Percentiles rank a stretch among this genome's conserved stretches.
These are phyloP conservation scores for Trametes maxima DNA, from an alignment of 768 basidiomycete species.

Conservation along the genomic window DNA sequence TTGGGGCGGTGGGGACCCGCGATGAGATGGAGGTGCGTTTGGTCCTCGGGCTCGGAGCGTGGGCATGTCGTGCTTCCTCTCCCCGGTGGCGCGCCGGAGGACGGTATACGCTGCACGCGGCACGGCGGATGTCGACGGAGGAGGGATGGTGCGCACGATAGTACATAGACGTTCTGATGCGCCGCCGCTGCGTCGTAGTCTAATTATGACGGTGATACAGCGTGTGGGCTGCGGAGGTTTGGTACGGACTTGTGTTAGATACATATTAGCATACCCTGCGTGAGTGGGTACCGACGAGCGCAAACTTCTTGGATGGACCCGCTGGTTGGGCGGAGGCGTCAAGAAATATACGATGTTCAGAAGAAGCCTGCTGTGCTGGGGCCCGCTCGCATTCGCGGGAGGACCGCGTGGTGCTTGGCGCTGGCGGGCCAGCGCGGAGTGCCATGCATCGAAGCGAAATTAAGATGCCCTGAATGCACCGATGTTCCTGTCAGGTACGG, in stretches of 20 bases:
- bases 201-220: background rate
- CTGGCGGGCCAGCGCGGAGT: no score
- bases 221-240: background rate
- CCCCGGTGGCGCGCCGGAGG: background rate
- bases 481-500: no score
- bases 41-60: background rate
- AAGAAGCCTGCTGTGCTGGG: background rate
- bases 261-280: background rate
- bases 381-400: background rate
- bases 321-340: background rate
- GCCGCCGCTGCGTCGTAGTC: background rate
- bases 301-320: background rate
- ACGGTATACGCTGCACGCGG: background rate
- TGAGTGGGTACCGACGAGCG: background rate
- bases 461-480: no score
- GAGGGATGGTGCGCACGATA: background rate
- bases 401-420: no score
- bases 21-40: background rate
- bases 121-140: constrained; percentile 1
- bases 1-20: constrained; percentile 7
- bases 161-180: constrained; percentile 3
- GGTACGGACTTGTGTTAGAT: background rate
- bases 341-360: background rate
- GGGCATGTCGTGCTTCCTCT: background rate
- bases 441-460: no score